Base-by-base conservation (phyloP, 208 protist species). In the Trypanosoma conorhini region DNA sequence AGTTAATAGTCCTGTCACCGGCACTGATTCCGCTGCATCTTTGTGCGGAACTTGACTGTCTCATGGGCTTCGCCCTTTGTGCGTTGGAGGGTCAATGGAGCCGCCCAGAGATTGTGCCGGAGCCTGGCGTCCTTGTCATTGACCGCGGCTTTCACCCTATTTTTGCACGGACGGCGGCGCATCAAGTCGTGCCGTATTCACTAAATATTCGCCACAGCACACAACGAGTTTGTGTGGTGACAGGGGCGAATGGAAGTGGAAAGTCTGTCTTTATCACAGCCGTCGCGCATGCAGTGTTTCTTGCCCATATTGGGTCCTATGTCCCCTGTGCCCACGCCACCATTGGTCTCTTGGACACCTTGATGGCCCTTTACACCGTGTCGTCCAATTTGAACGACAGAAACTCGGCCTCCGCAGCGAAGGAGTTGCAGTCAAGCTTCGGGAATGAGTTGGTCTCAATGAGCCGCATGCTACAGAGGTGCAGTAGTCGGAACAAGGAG, bases 221-320 rank as follows among this genome's bases (percentile, higher is more conserved):
- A 51, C 71, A 90, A 21, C 83, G 84, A 10, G 67, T 95, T 38
- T 89, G 81, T 62, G 64, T 97, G 10, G 62, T 98, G 5, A 88
- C 89, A 7, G 94, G 96, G 21, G 77, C 84, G 3, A 97, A 97
- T 76, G 85, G 87, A 33, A 96, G 90, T 63, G 96, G 96, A 5
- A 98, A 98, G 72, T 97, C 93, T 10, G 80, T 98, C 0, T 89
- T 98, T 26, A 81, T 99, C 19, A 85, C 85, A 51, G 89, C 98
- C n/a, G 87, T 98, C 5, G 96, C 87, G 5, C 80, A 96, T 35
- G 94, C 97, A 48, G 88, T 95, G 2, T 96, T 96, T 61, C 74
- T 99, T 24, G 91, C 95, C 0, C 96, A 98, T 59, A 63, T 98
- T 9, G 97, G 97, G 15, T 97, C 76, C 59, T 97, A 92, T 81